phyloP scores from a whole-genome alignment of 352 stramenopile species.

The Globisporangium perplexum region DNA sequence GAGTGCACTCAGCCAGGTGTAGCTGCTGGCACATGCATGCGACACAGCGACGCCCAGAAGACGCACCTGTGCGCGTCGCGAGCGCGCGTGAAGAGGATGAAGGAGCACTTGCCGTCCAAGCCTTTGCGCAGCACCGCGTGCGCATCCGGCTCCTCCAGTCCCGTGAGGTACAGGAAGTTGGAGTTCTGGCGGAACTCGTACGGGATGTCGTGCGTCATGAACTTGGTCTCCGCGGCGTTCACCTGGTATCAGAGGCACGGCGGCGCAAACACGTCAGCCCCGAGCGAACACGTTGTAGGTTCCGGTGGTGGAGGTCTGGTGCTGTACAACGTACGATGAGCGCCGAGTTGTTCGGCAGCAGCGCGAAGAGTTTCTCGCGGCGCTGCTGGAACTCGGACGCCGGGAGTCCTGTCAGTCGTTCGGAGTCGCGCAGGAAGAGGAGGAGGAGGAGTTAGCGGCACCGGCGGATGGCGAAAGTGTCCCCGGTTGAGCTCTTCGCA shows the following conservation, averaged over 20 bases:
- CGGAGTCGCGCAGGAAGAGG: background rate
- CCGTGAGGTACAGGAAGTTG: constrained; percentile 85
- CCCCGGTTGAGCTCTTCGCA: no score
- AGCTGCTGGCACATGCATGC: background rate
- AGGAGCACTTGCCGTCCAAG: constrained; percentile 41
- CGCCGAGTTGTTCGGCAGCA: constrained; percentile 63
- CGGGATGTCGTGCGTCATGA: constrained; percentile 85
- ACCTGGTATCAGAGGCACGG: constrained; percentile 15
- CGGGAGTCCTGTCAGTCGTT: constrained; percentile 28
- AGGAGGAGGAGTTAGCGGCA: background rate
- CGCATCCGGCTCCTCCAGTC: constrained; percentile 70
- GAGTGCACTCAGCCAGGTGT: background rate
- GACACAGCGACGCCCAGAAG: constrained; percentile 19
- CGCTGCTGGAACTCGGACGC: constrained; percentile 60
- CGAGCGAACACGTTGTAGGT: background rate
- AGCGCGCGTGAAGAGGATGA: constrained; percentile 72
- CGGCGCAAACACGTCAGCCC: background rate
- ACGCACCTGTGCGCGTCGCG: constrained; percentile 40
- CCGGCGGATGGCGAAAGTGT: no score
- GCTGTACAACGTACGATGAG: constrained; percentile 37
- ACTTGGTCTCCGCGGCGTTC: constrained; percentile 70
- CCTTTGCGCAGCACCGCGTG: constrained; percentile 75
- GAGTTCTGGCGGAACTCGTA: constrained; percentile 85
- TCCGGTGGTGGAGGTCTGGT: background rate
- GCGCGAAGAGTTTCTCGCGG: constrained; percentile 51